Evolutionary conservation across 1,284 basidiomycete genomes (phyloP).

Genomic region (Calocybe gambosa): DNA sequence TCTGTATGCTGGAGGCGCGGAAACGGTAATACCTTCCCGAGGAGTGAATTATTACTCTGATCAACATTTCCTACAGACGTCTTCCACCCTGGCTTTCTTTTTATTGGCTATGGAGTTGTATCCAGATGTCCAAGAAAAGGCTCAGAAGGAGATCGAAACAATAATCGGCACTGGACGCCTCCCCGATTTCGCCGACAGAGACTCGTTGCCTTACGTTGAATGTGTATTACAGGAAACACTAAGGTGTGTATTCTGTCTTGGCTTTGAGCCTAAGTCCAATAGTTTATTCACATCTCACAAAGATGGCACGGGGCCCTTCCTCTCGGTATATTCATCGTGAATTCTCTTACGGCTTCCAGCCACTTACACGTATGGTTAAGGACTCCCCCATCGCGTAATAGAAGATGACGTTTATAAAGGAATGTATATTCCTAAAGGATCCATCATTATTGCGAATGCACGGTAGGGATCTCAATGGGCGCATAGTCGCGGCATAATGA

Average conservation of each 20-base stretch:
- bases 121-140: constrained; percentile 11
- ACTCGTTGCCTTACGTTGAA: background rate
- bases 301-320: background rate
- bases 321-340: background rate
- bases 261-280: background rate
- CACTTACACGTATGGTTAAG: background rate
- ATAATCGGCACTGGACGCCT: background rate
- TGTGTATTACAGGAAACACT: background rate
- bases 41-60: background rate
- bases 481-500: background rate
- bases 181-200: background rate
- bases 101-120: constrained; percentile 11
- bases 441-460: constrained; percentile 26
- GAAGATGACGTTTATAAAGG: constrained; percentile 27
- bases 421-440: constrained; percentile 26
- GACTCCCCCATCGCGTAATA: constrained; percentile 18
- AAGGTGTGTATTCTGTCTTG: background rate
- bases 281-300: background rate
- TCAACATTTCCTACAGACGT: background rate
- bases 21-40: constrained; percentile 2
- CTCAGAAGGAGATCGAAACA: constrained; percentile 13
- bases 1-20: too few species aligned
- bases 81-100: constrained; percentile 10
- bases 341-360: background rate
- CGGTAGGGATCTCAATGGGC: constrained; percentile 13